Evolutionary conservation across 768 basidiomycete species (phyloP).

Genomic region (Mrakia frigida): DNA sequence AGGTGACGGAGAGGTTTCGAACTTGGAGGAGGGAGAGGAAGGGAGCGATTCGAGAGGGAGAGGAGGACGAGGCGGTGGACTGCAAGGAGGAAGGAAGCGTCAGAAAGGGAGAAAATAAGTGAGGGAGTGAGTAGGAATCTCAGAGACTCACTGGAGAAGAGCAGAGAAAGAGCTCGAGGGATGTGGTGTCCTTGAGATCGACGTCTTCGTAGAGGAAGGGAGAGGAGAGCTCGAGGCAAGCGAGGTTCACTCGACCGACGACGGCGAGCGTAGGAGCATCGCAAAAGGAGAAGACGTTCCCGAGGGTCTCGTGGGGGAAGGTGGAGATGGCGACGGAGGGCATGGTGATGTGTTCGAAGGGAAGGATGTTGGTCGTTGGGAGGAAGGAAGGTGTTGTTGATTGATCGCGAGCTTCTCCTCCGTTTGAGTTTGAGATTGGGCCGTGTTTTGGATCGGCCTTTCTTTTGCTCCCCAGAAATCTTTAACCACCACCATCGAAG

Average conservation of each 20-base stretch:
- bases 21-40: not conserved
- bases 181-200: not conserved
- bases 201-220: not conserved
- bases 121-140: not conserved
- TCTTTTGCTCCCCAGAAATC: no score
- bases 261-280: not conserved
- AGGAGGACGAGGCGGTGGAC: not conserved
- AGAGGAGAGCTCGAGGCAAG: conserved; percentile 1
- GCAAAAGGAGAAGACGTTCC: not conserved
- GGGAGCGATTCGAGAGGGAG: not conserved
- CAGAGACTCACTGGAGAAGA: not conserved
- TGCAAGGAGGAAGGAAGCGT: not conserved
- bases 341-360: not conserved
- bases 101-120: not conserved
- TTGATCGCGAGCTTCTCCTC: no score
- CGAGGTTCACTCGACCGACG: not conserved
- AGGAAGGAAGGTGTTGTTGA: not conserved
- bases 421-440: no score
- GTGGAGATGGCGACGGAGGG: not conserved
- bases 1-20: not conserved
- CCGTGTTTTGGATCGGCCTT: no score
- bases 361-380: not conserved
- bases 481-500: no score
- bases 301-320: not conserved
- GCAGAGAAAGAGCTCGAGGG: not conserved